Evolutionary conservation across 805 yeast species (phyloP).

Genomic region (Candida boidinii): DNA sequence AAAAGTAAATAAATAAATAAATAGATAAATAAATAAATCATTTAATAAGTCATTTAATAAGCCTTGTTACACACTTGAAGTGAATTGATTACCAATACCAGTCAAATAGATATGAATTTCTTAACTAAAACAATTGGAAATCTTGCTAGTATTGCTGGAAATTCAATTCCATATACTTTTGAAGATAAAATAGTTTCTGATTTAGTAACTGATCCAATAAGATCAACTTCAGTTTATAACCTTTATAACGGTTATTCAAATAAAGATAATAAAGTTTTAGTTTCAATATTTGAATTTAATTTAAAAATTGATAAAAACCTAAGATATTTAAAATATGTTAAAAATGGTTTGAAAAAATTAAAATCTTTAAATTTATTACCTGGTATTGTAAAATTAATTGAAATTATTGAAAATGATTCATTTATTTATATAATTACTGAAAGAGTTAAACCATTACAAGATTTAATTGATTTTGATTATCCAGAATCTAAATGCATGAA

Average conservation of each 20-base stretch:
- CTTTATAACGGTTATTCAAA: conserved; percentile 50
- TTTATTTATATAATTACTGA: conserved; percentile 59
- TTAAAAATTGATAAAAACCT: conserved; percentile 28
- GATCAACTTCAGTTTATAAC: conserved; percentile 42
- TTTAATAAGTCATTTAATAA: too few relatives aligned
- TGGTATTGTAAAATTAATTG: conserved; percentile 55
- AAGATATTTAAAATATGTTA: conserved; percentile 28
- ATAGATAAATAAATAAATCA: too few relatives aligned
- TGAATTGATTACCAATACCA: too few relatives aligned
- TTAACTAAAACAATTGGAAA: conserved; percentile 53
- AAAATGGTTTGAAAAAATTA: conserved; percentile 36
- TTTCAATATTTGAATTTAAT: conserved; percentile 62
- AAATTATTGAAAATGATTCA: conserved; percentile 54
- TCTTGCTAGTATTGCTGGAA: conserved; percentile 49
- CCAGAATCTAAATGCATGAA: conserved; percentile 17
- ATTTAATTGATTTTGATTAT: conserved; percentile 23
- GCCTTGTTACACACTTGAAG: too few relatives aligned
- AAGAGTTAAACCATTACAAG: conserved; percentile 44
- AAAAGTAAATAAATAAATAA: too few relatives aligned
- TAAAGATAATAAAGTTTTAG: conserved; percentile 39
- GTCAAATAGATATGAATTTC: too few relatives aligned
- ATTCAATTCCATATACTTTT: conserved; percentile 49
- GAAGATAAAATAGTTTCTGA: conserved; percentile 31
- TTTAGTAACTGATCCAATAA: conserved; percentile 17
- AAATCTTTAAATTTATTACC: conserved; percentile 56